These are phyloP conservation scores for Eucalyptus melliodora DNA, from an alignment of 345 rosid species.

Conservation along the genomic window DNA sequence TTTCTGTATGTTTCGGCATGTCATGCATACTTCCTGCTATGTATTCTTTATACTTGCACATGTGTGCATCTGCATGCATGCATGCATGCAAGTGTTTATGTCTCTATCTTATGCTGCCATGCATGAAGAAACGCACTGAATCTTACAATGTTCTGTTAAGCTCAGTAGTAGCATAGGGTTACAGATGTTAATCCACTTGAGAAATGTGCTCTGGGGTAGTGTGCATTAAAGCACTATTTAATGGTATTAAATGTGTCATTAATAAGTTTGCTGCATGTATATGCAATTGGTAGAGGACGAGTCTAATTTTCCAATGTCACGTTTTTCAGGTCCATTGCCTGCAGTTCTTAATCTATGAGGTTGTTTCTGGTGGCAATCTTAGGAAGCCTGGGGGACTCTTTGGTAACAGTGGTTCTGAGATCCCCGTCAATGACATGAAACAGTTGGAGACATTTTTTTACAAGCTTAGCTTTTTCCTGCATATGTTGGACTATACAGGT, in stretches of 20 bases:
- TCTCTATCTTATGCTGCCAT: not conserved
- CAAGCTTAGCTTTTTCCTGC: conserved; percentile 96
- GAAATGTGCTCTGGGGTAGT: not conserved
- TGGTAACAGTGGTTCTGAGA: conserved; percentile 96
- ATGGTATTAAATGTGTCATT: not conserved
- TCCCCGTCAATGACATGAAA: conserved; percentile 87
- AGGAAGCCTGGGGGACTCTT: conserved; percentile 98
- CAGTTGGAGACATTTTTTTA: conserved; percentile 94
- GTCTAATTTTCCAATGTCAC: not conserved
- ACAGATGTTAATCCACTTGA: not conserved
- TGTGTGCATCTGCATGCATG: not conserved
- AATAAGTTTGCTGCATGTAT: not conserved
- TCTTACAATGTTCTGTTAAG: not conserved
- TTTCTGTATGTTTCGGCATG: not conserved
- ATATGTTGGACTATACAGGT: conserved; percentile 94
- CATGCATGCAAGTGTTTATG: not conserved
- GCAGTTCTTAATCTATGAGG: conserved; percentile 95
- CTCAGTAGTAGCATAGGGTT: not conserved
- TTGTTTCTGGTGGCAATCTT: conserved; percentile 98
- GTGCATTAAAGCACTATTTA: not conserved
- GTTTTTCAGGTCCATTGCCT: conserved; percentile 78
- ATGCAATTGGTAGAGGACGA: not conserved
- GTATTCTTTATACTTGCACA: not conserved
- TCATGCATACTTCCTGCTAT: not conserved
- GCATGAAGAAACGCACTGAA: not conserved